phyloP scores from a whole-genome alignment of 805 yeast species.

The Candida pseudofarinosa region DNA sequence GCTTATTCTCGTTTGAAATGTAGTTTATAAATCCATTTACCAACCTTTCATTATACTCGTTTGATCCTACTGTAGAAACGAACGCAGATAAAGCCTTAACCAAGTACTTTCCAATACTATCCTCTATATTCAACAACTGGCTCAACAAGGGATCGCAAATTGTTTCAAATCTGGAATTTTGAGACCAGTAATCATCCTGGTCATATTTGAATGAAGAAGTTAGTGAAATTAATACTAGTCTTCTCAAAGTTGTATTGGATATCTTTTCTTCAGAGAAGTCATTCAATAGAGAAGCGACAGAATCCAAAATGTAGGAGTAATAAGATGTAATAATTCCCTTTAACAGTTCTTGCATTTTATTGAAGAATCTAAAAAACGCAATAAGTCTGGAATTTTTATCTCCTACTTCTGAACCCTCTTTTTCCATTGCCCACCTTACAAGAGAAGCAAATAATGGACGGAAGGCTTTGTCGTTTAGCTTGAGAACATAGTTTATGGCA shows the following conservation, averaged over 20 bases:
- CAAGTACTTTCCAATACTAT: slow-evolving; percentile 70
- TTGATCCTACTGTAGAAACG: slow-evolving; percentile 63
- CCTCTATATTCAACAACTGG: slow-evolving; percentile 69
- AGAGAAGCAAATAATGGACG: slow-evolving; percentile 85
- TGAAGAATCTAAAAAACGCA: slow-evolving; percentile 83
- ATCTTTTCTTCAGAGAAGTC: slow-evolving; percentile 43
- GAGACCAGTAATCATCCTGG: slow-evolving; percentile 93
- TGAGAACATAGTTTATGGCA: slow-evolving; percentile 76
- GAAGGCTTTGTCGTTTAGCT: slow-evolving; percentile 88
- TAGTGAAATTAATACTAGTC: slow-evolving; percentile 69
- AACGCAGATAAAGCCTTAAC: slow-evolving; percentile 77
- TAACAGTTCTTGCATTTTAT: slow-evolving; percentile 75
- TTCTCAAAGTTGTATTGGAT: slow-evolving; percentile 52
- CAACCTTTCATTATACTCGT: slow-evolving; percentile 67
- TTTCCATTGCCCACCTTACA: slow-evolving; percentile 90
- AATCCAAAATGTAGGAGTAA: slow-evolving; percentile 79
- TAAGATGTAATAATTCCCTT: slow-evolving; percentile 86
- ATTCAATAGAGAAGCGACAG: slow-evolving; percentile 54
- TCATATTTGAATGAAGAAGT: slow-evolving; percentile 82
- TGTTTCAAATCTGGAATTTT: slow-evolving; percentile 76
- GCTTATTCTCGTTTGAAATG: slow-evolving; percentile 48
- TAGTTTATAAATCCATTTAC: slow-evolving; percentile 33
- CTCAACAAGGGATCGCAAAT: slow-evolving; percentile 58
- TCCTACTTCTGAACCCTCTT: slow-evolving; percentile 42
- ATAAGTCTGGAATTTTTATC: slow-evolving; percentile 54